These are phyloP conservation scores for Musa schizocarpa DNA, from an alignment of 176 grass and related monocot genomes.

Conservation along the genomic window DNA sequence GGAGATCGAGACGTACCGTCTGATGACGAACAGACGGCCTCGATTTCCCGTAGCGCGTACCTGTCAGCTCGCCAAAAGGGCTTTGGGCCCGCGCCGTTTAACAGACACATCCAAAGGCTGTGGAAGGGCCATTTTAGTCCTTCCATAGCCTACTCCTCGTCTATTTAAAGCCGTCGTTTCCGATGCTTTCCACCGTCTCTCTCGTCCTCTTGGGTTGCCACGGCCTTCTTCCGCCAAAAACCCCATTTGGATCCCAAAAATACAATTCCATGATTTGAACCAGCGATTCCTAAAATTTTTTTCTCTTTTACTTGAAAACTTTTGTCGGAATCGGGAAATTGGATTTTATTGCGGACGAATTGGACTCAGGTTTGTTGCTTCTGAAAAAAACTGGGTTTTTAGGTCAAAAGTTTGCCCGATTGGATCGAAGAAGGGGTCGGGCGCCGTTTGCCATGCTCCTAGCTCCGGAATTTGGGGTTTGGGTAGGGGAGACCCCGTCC, in stretches of 20 bases:
- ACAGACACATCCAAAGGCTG: neutral
- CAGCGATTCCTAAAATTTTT: neutral
- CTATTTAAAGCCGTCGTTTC: neutral
- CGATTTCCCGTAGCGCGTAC: neutral
- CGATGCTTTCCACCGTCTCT: neutral
- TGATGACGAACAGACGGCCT: neutral
- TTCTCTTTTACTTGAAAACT: neutral
- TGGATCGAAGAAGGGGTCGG: neutral
- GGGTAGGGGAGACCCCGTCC: conserved; percentile 32
- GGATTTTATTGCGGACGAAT: neutral
- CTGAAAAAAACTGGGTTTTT: neutral
- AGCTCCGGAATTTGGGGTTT: conserved; percentile 50
- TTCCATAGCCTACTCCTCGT: neutral
- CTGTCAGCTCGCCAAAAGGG: neutral
- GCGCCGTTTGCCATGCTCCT: conserved; percentile 43
- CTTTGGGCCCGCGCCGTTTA: neutral
- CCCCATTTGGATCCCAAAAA: neutral
- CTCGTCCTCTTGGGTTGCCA: neutral
- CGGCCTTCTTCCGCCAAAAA: neutral
- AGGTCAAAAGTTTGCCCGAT: neutral
- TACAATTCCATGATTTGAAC: too few species aligned
- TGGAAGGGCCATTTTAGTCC: neutral
- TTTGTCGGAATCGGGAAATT: too few species aligned
- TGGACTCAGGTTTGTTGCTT: neutral
- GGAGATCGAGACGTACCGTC: neutral